Conservation (phyloP, 495 filamentous ascomycete genomes). For the Chaetomidium leptoderma region DNA sequence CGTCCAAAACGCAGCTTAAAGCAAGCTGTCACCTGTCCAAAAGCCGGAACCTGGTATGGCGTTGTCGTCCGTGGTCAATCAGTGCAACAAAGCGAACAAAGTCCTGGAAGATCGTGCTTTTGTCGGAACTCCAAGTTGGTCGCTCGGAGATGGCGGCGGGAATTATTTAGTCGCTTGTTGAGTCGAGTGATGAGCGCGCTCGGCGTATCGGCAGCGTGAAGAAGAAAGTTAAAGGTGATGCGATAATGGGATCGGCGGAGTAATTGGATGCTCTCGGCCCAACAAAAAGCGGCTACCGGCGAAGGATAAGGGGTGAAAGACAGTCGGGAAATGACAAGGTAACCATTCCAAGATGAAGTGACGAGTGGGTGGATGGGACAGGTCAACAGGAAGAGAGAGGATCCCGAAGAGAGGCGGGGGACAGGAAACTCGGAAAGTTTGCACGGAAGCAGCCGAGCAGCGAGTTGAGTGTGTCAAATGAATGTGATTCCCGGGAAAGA, state of each 20-base stretch:
- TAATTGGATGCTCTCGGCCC: constrained; percentile 6
- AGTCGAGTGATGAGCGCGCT: neutral
- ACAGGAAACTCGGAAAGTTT: too few relatives aligned
- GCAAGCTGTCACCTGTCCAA: too few relatives aligned
- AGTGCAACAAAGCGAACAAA: neutral
- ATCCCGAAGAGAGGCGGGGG: too few relatives aligned
- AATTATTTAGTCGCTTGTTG: neutral
- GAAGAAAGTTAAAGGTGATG: constrained; percentile 1
- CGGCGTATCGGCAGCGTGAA: neutral
- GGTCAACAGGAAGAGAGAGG: neutral
- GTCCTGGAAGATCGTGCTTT: neutral
- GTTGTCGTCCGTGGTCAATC: neutral
- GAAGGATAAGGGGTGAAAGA: neutral
- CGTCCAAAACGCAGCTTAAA: neutral
- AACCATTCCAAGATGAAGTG: constrained; percentile 14
- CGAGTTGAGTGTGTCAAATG: too few relatives aligned
- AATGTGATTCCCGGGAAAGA: too few relatives aligned
- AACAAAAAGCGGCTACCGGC: neutral
- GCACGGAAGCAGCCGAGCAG: too few relatives aligned
- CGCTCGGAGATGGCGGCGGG: neutral
- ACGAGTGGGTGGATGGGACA: neutral
- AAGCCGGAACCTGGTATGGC: neutral
- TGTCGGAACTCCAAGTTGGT: neutral
- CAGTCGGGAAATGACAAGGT: constrained; percentile 17
- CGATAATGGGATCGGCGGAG: constrained; percentile 16